Percentiles rank a stretch among this genome's conserved stretches.
These are phyloP conservation scores for Pleurotus platypus DNA, from an alignment of 768 basidiomycete species.

Conservation along the genomic window DNA sequence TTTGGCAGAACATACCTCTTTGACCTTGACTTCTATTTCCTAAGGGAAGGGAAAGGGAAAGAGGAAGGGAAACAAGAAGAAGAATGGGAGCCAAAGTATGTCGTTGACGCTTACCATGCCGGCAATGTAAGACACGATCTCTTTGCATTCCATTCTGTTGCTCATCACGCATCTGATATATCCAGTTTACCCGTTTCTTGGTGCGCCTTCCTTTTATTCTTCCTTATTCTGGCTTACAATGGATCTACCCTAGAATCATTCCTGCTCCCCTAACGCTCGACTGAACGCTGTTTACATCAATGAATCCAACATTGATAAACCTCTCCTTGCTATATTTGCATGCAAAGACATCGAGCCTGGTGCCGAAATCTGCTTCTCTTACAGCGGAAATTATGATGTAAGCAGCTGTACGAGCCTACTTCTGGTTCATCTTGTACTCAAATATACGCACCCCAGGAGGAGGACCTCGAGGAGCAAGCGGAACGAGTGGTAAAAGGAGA, in stretches of 20 bases:
- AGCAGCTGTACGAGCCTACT: conserved; percentile 11
- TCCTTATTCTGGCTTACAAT: neutral
- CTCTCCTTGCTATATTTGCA: conserved; percentile 67
- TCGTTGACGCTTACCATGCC: conserved; percentile 85
- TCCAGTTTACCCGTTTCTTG: conserved; percentile 86
- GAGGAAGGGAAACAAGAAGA: conserved; percentile 6
- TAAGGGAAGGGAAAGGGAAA: conserved; percentile 28
- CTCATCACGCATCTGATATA: conserved; percentile 6
- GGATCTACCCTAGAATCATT: conserved; percentile 65
- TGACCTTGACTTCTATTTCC: conserved; percentile 74
- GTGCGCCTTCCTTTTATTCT: conserved; percentile 38
- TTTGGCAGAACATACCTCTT: conserved; percentile 80
- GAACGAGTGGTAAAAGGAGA: conserved; percentile 21
- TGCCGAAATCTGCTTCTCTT: conserved; percentile 79
- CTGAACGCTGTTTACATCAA: conserved; percentile 77
- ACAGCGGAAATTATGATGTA: conserved; percentile 51
- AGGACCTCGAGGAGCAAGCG: conserved; percentile 9
- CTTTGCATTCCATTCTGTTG: neutral
- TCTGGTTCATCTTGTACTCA: too few species aligned
- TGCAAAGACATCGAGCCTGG: conserved; percentile 54
- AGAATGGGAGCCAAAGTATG: conserved; percentile 43
- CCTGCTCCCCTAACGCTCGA: conserved; percentile 81
- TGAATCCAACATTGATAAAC: conserved; percentile 69
- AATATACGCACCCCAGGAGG: conserved; percentile 6
- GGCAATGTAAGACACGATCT: conserved; percentile 60